Base-by-base conservation (phyloP, 805 yeast species). In the Pichia phayaonensis region DNA sequence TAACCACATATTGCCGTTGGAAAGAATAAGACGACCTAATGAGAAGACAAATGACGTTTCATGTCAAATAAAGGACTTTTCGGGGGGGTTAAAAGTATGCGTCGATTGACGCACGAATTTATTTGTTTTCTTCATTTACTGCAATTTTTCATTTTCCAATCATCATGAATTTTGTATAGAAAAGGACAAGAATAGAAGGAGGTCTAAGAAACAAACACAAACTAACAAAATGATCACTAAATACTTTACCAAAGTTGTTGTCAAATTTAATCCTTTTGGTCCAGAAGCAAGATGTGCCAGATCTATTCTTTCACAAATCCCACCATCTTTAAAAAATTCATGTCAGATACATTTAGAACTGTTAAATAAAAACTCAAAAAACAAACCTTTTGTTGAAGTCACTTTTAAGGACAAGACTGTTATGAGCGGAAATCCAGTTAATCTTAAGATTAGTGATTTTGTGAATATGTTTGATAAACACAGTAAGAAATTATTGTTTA, bases 201-300 rank as follows among this genome's bases (percentile, higher is more conserved):
- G 12, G 8, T 6, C 29, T 26, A 26, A 26, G 3, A 29, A 8
- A 13, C 27, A 13, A 12, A 29, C n/a, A 29, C 34, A 29, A 29
- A 29, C 12, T n/a, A 34, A n/a, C 5, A 34, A 15, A 29, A 90
- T 90, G 98, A 86, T 90, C 61, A 92, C 97, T 40, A 89, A 88
- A 68, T 90, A 85, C 70, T 88, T 92, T 71, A 74, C 90, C 36
- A 80, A 81, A 56, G 88, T 89, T 10, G 72, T 73, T 42, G 86
- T 92, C 42, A 81, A 75, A 61, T 88, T 90, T 74, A 81, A 86
- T 65, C 96, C 97, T 1, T 75, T 85, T 56, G 79, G 81, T 1
- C 67, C 74, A 27, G 86, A 85, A 57, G 94, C 90, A 42, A 86
- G 84, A 66, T 73, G 86, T 8, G 90, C 95, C 6, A 80, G 98